Evolutionary conservation across 768 basidiomycete species (phyloP).

Genomic region (Agaricus subrufescens): DNA sequence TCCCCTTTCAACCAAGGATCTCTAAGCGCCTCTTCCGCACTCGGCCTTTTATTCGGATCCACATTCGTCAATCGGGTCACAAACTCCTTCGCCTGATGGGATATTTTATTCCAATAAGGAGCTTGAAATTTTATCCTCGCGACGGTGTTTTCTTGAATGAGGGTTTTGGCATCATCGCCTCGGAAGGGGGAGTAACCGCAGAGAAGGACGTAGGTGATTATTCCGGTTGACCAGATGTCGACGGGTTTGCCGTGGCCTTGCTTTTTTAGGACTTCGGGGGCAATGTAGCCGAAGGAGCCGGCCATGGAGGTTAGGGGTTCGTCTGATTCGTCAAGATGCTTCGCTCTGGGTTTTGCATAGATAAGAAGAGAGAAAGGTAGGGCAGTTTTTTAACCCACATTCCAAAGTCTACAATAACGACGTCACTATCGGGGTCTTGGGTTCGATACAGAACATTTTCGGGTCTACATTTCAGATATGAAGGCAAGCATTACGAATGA

Average conservation of each 20-base stretch:
- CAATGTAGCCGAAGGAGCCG: slow-evolving; percentile 85
- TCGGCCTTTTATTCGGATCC: slow-evolving; percentile 66
- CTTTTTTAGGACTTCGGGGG: slow-evolving; percentile 81
- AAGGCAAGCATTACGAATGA: neutral
- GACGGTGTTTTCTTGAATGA: slow-evolving; percentile 80
- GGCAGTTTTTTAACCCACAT: slow-evolving; percentile 46
- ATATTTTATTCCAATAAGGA: slow-evolving; percentile 90
- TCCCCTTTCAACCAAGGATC: slow-evolving; percentile 78
- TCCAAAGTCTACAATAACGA: slow-evolving; percentile 97
- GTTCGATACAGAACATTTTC: slow-evolving; percentile 96
- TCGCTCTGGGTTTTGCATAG: slow-evolving; percentile 48
- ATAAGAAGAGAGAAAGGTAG: neutral
- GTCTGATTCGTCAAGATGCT: slow-evolving; percentile 69
- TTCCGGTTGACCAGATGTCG: slow-evolving; percentile 90
- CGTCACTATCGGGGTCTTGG: slow-evolving; percentile 66
- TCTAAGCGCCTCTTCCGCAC: slow-evolving; percentile 64
- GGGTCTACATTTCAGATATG: slow-evolving; percentile 45
- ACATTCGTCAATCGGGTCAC: slow-evolving; percentile 67
- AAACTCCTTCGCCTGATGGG: slow-evolving; percentile 78
- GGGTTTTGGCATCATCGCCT: slow-evolving; percentile 68
- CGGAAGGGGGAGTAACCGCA: slow-evolving; percentile 96
- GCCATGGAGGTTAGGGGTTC: slow-evolving; percentile 71
- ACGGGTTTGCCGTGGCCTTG: slow-evolving; percentile 89
- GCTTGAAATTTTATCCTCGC: slow-evolving; percentile 91
- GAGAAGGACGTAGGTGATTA: slow-evolving; percentile 92